Conservation (phyloP, 495 filamentous ascomycete genomes). For the Penicillium macrosclerotiorum region DNA sequence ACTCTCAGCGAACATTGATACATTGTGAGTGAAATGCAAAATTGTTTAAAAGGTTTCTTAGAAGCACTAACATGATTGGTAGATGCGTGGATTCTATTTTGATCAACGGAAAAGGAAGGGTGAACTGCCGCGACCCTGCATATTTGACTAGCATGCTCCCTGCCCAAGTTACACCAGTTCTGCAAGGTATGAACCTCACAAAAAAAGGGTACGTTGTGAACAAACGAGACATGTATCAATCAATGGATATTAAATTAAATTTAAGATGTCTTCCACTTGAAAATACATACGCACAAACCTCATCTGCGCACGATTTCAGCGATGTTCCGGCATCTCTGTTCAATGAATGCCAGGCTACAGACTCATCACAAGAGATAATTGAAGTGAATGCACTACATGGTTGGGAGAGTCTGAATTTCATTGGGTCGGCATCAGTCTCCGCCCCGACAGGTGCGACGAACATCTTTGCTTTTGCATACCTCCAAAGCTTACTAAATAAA, state of each 20-base stretch:
- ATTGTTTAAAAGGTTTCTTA: no score
- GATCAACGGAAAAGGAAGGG: constrained; percentile 45
- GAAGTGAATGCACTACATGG: not conserved
- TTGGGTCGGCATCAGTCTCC: not conserved
- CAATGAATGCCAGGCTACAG: not conserved
- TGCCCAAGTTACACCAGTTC: constrained; percentile 28
- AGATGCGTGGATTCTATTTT: constrained; percentile 40
- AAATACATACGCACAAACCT: no score
- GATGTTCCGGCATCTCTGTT: not conserved
- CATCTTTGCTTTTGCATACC: no score
- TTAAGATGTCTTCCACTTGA: no score
- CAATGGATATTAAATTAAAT: no score
- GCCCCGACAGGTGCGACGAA: no score
- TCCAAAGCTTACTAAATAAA: no score
- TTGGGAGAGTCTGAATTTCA: constrained; percentile 5
- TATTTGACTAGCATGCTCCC: constrained; percentile 26
- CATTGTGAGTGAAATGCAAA: not conserved
- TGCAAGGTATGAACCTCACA: constrained; percentile 1
- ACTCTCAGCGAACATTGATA: constrained; percentile 1
- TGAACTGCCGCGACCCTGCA: constrained; percentile 31
- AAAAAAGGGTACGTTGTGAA: constrained; percentile 4
- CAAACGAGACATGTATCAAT: no score
- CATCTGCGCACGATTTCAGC: not conserved
- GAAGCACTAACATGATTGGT: not conserved
- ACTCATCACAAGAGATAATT: not conserved